Evolutionary conservation across 257 asterid genomes (phyloP).

Genomic region (Forsythia suspensa): DNA sequence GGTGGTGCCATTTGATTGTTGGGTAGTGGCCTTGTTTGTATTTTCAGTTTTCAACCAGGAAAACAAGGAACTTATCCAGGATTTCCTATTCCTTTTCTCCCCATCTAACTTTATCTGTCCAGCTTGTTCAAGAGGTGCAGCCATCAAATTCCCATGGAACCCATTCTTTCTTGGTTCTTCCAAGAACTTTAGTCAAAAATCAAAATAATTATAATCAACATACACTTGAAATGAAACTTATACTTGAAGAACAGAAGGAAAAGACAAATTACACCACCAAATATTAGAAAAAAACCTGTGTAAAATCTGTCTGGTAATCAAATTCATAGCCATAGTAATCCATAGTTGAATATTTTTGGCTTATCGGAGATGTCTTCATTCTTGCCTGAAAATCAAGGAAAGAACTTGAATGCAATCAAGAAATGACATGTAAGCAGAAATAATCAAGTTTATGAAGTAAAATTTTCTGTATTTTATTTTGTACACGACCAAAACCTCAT

Average conservation of each 20-base stretch:
- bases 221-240: not conserved
- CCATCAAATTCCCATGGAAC: conserved; percentile 13
- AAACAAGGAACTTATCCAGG: conserved; percentile 66
- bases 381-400: conserved; percentile 23
- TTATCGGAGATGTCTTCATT: conserved; percentile 42
- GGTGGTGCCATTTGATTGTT: conserved; percentile 10
- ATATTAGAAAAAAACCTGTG: conserved; percentile 37
- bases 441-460: not conserved
- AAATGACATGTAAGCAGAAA: too few relatives aligned
- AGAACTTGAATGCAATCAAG: too few relatives aligned
- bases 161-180: conserved; percentile 57
- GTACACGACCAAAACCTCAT: not conserved
- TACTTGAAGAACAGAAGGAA: not conserved
- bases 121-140: conserved; percentile 16
- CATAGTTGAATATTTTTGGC: conserved; percentile 28
- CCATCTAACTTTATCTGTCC: conserved; percentile 25
- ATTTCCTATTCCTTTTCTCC: conserved; percentile 44
- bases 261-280: too few relatives aligned
- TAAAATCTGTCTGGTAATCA: conserved; percentile 61
- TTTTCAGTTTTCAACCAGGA: conserved; percentile 62
- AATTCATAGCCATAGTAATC: conserved; percentile 41
- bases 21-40: conserved; percentile 7
- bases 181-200: conserved; percentile 44
- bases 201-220: not conserved
- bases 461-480: not conserved